Evolutionary conservation across 2,329 filamentous ascomycete species (phyloP).

Genomic region (Apiospora marii): DNA sequence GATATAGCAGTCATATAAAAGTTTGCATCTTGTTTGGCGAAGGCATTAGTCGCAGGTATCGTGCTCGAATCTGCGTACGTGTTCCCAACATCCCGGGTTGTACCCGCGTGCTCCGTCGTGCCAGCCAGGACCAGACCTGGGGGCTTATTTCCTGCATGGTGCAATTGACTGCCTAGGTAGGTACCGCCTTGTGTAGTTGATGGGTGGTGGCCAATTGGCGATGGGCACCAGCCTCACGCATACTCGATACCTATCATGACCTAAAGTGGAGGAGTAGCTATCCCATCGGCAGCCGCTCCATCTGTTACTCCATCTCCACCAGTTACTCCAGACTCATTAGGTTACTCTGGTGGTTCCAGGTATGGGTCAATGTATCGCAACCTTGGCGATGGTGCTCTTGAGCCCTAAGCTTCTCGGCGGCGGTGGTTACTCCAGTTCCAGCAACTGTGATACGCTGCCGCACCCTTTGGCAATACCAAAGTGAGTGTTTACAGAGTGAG

Average conservation of each 20-base stretch:
- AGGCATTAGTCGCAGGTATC: background rate
- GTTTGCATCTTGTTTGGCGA: background rate
- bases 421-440: background rate
- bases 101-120: background rate
- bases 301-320: background rate
- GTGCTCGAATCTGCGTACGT: background rate
- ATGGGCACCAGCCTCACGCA: background rate
- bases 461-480: background rate
- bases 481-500: background rate
- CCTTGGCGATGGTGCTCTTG: background rate
- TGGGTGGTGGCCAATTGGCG: background rate
- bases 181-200: no score
- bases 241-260: no score
- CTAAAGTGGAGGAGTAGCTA: background rate
- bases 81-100: background rate
- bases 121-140: background rate
- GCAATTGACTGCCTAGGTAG: no score
- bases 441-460: background rate
- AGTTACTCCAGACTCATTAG: background rate
- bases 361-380: background rate
- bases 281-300: background rate
- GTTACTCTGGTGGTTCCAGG: background rate
- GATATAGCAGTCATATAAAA: no score
- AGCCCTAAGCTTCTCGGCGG: background rate
- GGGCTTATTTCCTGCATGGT: background rate